Conservation (phyloP, 208 protist genomes). For the Leishmania lainsoni region DNA sequence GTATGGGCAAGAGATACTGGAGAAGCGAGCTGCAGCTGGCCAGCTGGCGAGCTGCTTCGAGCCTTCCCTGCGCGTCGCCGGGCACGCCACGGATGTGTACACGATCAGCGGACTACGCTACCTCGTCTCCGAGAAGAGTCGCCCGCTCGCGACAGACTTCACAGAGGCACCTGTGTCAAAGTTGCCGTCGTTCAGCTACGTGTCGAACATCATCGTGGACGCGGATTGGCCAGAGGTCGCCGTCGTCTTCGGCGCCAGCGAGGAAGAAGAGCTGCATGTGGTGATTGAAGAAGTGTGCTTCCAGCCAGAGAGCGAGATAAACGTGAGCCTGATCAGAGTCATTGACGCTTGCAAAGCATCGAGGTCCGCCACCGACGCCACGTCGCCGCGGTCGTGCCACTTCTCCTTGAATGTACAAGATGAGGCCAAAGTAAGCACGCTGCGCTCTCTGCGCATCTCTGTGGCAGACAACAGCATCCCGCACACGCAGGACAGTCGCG, state of each 20-base stretch:
- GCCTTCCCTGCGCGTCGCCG: slow-evolving; percentile 14
- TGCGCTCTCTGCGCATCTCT: slow-evolving; percentile 27
- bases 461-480: slow-evolving; percentile 20
- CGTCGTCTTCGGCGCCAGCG: slow-evolving; percentile 37
- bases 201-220: slow-evolving; percentile 59
- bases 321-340: slow-evolving; percentile 23
- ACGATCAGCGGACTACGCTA: slow-evolving; percentile 40
- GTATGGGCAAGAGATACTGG: slow-evolving; percentile 60
- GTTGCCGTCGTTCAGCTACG: slow-evolving; percentile 53
- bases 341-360: slow-evolving; percentile 14
- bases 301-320: slow-evolving; percentile 24
- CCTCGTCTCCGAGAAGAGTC: slow-evolving; percentile 31
- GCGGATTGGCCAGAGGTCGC: slow-evolving; percentile 44
- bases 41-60: slow-evolving; percentile 58
- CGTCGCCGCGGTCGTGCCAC: not conserved
- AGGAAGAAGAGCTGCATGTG: slow-evolving; percentile 26
- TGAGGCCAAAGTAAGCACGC: slow-evolving; percentile 13
- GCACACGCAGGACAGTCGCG: slow-evolving; percentile 22
- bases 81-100: slow-evolving; percentile 24
- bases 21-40: slow-evolving; percentile 36
- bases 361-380: not conserved
- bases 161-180: slow-evolving; percentile 44
- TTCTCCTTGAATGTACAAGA: slow-evolving; percentile 24
- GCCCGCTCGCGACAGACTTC: slow-evolving; percentile 26
- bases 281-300: slow-evolving; percentile 46